Percentiles rank a stretch among this genome's conserved stretches.
Conservation (phyloP, 2,329 filamentous ascomycete genomes). For the Arthroderma sp. region DNA sequence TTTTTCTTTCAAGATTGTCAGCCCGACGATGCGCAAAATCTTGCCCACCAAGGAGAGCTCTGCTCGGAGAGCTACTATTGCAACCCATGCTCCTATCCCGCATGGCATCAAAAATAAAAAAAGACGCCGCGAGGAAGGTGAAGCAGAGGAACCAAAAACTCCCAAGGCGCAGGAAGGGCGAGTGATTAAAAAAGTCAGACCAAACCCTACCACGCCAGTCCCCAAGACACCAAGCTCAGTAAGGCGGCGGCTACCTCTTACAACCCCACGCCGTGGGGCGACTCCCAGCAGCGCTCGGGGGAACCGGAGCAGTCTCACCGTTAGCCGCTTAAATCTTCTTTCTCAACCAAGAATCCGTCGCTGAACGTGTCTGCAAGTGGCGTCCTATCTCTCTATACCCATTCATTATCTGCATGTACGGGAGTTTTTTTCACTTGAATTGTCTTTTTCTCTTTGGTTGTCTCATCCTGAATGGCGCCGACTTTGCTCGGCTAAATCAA, state of each 20-base stretch:
- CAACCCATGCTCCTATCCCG: conserved; percentile 20
- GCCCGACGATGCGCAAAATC: conserved; percentile 30
- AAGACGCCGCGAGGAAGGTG: conserved; percentile 21
- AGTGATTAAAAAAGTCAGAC: conserved; percentile 24
- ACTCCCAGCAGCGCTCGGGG: conserved; percentile 15
- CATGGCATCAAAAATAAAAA: conserved; percentile 31
- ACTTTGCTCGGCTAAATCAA: too few relatives aligned
- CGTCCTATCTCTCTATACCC: too few relatives aligned
- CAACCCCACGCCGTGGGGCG: conserved; percentile 21
- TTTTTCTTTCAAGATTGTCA: conserved; percentile 9
- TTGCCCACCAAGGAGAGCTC: conserved; percentile 23
- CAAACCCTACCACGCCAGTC: conserved; percentile 13
- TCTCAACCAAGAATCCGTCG: conserved; percentile 31
- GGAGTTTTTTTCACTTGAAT: too few relatives aligned
- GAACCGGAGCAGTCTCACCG: conserved; percentile 24
- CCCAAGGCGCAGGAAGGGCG: conserved; percentile 14
- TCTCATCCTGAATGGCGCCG: too few relatives aligned
- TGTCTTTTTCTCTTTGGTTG: too few relatives aligned
- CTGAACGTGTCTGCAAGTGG: conserved; percentile 7
- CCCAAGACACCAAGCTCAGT: conserved; percentile 20
- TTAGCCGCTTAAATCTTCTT: conserved; percentile 37
- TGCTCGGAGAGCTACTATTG: conserved; percentile 30
- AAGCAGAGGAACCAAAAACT: conserved; percentile 22
- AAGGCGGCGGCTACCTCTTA: conserved; percentile 15
- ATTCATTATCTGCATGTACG: too few relatives aligned